phyloP scores from a whole-genome alignment of 768 basidiomycete species.

The Boletus pseudo-olivaceus region DNA sequence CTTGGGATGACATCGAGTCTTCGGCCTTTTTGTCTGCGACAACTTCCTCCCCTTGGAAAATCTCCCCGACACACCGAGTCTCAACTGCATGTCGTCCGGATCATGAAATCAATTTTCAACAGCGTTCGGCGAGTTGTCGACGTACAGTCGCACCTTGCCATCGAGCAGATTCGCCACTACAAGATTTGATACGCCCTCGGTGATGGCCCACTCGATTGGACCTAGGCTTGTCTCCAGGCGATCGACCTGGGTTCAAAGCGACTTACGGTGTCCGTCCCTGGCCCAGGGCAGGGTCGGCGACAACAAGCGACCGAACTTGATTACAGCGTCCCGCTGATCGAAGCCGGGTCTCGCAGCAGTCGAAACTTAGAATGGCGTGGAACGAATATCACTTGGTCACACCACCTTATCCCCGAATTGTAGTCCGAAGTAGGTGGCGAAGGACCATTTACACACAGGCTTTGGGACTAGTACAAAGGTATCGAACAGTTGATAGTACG shows the following conservation, averaged over 20 bases:
- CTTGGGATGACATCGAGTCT: not conserved
- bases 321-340: not conserved
- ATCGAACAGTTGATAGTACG: not conserved
- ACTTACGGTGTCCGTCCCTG: not conserved
- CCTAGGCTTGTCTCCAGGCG: too few relatives aligned
- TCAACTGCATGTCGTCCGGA: too few relatives aligned
- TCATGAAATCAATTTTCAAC: too few relatives aligned
- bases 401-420: not conserved
- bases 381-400: not conserved
- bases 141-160: not conserved
- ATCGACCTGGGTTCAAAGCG: too few relatives aligned
- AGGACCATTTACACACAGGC: not conserved
- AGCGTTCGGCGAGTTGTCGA: not conserved
- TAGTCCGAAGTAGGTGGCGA: not conserved
- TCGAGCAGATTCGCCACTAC: not conserved
- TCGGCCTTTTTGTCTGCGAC: not conserved
- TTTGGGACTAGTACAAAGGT: not conserved
- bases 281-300: too few relatives aligned
- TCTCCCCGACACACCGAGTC: too few relatives aligned
- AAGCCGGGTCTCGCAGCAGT: not conserved
- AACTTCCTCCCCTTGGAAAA: too few relatives aligned
- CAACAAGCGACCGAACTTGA: not conserved
- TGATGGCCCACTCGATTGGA: too few relatives aligned
- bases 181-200: not conserved
- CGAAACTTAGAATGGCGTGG: not conserved